A percentile compares a stretch with the other conserved stretches of the same genome.
Evolutionary conservation across 2,329 filamentous ascomycete genomes (phyloP).

Genomic region (Thyridium curvatum): DNA sequence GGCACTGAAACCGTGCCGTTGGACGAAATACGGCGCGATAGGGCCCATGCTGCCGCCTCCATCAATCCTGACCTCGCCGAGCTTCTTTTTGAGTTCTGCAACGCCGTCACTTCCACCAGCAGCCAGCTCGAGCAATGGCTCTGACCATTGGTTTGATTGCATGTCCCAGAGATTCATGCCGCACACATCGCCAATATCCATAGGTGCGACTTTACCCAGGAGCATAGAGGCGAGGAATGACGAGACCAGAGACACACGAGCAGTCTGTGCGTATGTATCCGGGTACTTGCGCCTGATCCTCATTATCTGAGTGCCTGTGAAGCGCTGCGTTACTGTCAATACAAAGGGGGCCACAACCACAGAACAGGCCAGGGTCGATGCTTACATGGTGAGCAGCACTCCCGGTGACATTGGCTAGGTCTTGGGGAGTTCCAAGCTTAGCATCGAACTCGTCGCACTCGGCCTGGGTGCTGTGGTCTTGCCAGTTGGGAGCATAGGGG

Average conservation of each 20-base stretch:
- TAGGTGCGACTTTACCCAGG: conserved; percentile 75
- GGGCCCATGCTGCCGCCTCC: conserved; percentile 72
- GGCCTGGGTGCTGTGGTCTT: conserved; percentile 88
- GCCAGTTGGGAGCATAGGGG: conserved; percentile 92
- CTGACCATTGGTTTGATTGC: conserved; percentile 63
- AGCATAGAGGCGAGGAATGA: conserved; percentile 92
- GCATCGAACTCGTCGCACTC: conserved; percentile 88
- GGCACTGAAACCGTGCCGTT: conserved; percentile 68
- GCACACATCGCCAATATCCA: conserved; percentile 91
- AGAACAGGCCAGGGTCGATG: conserved; percentile 7
- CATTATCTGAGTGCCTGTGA: conserved; percentile 96
- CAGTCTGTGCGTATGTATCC: conserved; percentile 71
- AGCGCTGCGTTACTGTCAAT: conserved; percentile 52
- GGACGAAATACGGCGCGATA: conserved; percentile 72
- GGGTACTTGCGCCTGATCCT: conserved; percentile 77
- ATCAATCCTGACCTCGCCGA: conserved; percentile 74
- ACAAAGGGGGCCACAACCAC: neutral
- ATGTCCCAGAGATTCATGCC: conserved; percentile 98
- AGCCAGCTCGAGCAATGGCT: conserved; percentile 67
- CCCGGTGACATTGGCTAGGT: conserved; percentile 74
- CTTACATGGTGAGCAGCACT: conserved; percentile 91
- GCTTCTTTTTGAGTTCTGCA: conserved; percentile 61
- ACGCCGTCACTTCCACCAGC: conserved; percentile 57
- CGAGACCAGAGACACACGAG: conserved; percentile 86
- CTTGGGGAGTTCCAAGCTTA: conserved; percentile 57